phyloP scores from a whole-genome alignment of 2,329 filamentous ascomycete genomes.

The Aureobasidium musti region DNA sequence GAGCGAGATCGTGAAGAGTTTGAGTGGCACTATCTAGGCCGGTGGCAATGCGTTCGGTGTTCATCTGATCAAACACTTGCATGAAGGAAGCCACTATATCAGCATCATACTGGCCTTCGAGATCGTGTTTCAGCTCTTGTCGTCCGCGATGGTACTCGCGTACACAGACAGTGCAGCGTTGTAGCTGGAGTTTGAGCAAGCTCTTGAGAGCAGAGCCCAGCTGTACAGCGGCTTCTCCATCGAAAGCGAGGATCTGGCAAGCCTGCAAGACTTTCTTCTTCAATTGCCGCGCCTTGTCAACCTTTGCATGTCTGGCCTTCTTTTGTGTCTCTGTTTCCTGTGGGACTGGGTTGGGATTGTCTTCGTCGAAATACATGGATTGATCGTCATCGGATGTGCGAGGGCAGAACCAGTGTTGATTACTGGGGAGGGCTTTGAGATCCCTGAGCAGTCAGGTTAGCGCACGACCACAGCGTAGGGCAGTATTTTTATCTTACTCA shows the following conservation, averaged over 20 bases:
- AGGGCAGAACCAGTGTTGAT: slow-evolving; percentile 54
- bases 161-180: slow-evolving; percentile 53
- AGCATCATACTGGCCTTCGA: slow-evolving; percentile 49
- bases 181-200: slow-evolving; percentile 47
- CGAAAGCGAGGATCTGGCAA: slow-evolving; percentile 51
- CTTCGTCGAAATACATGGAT: slow-evolving; percentile 50
- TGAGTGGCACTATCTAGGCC: slow-evolving; percentile 48
- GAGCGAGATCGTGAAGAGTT: slow-evolving; percentile 49
- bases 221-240: slow-evolving; percentile 50
- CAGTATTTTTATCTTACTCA: slow-evolving; percentile 4
- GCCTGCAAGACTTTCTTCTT: slow-evolving; percentile 48
- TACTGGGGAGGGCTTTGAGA: slow-evolving; percentile 40
- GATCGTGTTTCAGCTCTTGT: slow-evolving; percentile 44
- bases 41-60: slow-evolving; percentile 47
- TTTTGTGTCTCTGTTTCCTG: slow-evolving; percentile 37
- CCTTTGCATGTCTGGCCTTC: slow-evolving; percentile 36
- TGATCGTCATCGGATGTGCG: slow-evolving; percentile 43
- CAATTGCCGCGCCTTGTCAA: slow-evolving; percentile 45
- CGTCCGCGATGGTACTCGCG: slow-evolving; percentile 52
- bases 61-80: slow-evolving; percentile 49
- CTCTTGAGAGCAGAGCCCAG: slow-evolving; percentile 47
- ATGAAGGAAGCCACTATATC: slow-evolving; percentile 51
- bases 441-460: slow-evolving; percentile 16
- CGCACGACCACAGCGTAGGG: not conserved
- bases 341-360: slow-evolving; percentile 38